Percentiles rank a stretch among this genome's conserved stretches.
These are phyloP conservation scores for Colletotrichum horii DNA, from an alignment of 2,329 filamentous ascomycete genomes.

Conservation along the genomic window DNA sequence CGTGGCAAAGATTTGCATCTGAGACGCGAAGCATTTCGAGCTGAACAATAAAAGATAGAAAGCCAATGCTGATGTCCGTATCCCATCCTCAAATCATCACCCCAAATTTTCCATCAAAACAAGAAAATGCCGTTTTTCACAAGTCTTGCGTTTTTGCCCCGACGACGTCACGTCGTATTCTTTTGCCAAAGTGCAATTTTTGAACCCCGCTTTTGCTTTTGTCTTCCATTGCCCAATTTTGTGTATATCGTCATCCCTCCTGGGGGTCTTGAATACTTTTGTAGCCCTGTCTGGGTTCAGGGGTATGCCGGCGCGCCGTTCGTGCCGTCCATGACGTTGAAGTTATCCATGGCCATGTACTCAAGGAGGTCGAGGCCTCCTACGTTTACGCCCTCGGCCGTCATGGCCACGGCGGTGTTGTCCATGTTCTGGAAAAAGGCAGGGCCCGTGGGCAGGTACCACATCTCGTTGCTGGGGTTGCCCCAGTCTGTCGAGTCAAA, in stretches of 20 bases:
- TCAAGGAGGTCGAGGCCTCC: constrained; percentile 71
- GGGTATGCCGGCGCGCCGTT: constrained; percentile 8
- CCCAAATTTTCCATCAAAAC: background rate
- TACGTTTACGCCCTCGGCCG: constrained; percentile 70
- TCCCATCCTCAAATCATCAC: background rate
- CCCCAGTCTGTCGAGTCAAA: constrained; percentile 59
- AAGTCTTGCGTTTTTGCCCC: background rate
- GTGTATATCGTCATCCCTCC: background rate
- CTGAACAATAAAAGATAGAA: background rate
- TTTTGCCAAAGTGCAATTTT: background rate
- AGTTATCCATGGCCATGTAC: constrained; percentile 68
- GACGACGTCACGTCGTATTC: background rate
- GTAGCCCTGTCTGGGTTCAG: constrained; percentile 1
- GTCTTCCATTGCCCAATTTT: background rate
- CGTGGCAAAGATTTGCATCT: background rate
- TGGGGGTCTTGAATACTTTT: background rate
- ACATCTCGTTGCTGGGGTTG: constrained; percentile 64
- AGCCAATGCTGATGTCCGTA: background rate
- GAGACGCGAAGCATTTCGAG: background rate
- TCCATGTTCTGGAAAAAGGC: constrained; percentile 71
- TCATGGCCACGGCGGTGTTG: constrained; percentile 67
- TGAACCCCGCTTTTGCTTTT: background rate
- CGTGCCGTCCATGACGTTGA: constrained; percentile 32
- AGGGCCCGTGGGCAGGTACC: constrained; percentile 68
- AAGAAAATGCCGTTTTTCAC: background rate